A percentile compares a stretch with the other conserved stretches of the same genome.
These are phyloP conservation scores for Phytophthora pistaciae DNA, from an alignment of 352 stramenopile genomes.

Conservation along the genomic window DNA sequence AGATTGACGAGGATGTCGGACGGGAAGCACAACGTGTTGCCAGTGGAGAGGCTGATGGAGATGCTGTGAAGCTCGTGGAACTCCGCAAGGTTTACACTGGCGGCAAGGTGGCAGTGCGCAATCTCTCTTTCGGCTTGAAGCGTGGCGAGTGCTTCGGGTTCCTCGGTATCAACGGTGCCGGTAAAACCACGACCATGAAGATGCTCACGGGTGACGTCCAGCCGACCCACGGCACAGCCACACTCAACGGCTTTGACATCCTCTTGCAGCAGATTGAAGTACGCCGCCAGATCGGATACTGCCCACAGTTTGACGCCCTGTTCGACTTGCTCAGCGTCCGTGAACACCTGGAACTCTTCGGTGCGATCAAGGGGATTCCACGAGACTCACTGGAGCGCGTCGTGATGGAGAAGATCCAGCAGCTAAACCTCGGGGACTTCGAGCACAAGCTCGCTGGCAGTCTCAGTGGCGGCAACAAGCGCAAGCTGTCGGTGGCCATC, in stretches of 20 bases:
- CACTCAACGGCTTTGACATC: conserved; percentile 40
- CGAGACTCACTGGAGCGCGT: conserved; percentile 75
- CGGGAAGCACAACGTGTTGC: conserved; percentile 46
- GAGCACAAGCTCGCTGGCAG: conserved; percentile 77
- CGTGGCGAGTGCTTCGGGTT: conserved; percentile 94
- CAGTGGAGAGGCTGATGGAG: conserved; percentile 28
- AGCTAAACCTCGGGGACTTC: conserved; percentile 86
- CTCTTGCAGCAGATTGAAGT: conserved; percentile 66
- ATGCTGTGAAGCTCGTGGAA: conserved; percentile 58
- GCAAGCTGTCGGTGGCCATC: conserved; percentile 93
- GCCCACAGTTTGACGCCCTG: conserved; percentile 90
- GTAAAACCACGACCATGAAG: conserved; percentile 96
- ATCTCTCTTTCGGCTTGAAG: conserved; percentile 79
- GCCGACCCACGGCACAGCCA: conserved; percentile 48
- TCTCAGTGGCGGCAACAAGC: conserved; percentile 95
- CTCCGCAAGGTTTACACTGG: conserved; percentile 82
- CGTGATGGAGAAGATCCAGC: conserved; percentile 75
- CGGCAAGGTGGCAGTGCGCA: conserved; percentile 75
- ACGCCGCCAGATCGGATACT: conserved; percentile 89
- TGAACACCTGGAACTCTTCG: conserved; percentile 92
- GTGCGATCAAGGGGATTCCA: conserved; percentile 88
- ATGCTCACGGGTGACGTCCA: conserved; percentile 91
- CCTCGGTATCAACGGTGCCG: conserved; percentile 94
- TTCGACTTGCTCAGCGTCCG: conserved; percentile 86
- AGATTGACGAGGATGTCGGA: conserved; percentile 59